Conservation (phyloP, 2,329 filamentous ascomycete species). For the Sporothrix brunneoviolacea region DNA sequence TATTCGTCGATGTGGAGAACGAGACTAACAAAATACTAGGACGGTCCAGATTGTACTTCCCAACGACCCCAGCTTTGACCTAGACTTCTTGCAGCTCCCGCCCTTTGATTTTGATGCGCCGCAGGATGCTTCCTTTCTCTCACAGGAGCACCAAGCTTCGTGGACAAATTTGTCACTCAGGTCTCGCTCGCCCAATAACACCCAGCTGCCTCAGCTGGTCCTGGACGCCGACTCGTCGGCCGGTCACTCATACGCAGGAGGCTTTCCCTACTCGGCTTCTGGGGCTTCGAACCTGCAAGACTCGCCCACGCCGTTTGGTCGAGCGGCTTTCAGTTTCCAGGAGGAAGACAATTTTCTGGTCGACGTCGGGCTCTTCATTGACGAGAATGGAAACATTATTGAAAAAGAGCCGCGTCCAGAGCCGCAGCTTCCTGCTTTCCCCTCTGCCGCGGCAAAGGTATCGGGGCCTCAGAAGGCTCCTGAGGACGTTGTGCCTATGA, state of each 20-base stretch:
- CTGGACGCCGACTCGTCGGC: slow-evolving; percentile 26
- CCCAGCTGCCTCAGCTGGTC: slow-evolving; percentile 40
- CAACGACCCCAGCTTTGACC: slow-evolving; percentile 77
- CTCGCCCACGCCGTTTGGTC: slow-evolving; percentile 16
- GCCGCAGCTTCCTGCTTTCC: slow-evolving; percentile 17
- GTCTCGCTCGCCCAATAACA: slow-evolving; percentile 24
- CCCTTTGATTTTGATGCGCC: slow-evolving; percentile 42
- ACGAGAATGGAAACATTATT: slow-evolving; percentile 19
- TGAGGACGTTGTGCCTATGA: not conserved
- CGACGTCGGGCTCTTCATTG: slow-evolving; percentile 28
- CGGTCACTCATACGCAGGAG: slow-evolving; percentile 10
- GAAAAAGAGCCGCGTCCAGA: slow-evolving; percentile 17
- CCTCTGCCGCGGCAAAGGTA: not conserved
- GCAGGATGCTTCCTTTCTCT: slow-evolving; percentile 24
- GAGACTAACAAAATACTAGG: slow-evolving; percentile 40
- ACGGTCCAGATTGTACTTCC: slow-evolving; percentile 67
- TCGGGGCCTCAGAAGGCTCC: not conserved
- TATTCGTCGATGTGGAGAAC: no score
- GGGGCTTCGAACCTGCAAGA: slow-evolving; percentile 12
- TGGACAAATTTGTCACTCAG: slow-evolving; percentile 17
- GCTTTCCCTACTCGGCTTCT: slow-evolving; percentile 15
- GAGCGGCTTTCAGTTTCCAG: slow-evolving; percentile 32
- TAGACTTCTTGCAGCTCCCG: slow-evolving; percentile 44
- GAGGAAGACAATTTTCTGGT: slow-evolving; percentile 36
- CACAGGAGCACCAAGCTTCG: slow-evolving; percentile 15